Evolutionary conservation across 371 early-diverging fungal genomes (phyloP), one percentile per base, ranked within the genome.

Genomic region (Modicella reniformis): DNA sequence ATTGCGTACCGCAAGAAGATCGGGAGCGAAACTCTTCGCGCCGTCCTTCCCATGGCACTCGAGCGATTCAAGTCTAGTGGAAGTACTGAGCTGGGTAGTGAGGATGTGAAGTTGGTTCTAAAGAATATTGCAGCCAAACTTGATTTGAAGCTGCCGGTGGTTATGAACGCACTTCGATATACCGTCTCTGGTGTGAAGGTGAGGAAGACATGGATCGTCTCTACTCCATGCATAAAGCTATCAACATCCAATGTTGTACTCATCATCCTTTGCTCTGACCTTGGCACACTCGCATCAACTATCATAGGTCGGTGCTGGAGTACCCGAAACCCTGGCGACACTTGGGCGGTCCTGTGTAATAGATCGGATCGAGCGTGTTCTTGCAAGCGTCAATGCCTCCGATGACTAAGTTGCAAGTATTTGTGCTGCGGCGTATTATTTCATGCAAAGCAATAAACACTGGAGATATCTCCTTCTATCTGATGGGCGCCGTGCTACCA

Each of bases 161-260:
- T 91, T 19, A 89, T 90, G 90, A 90, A 88, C 74, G 85, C 84
- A 0, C 62, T 90, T 13, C 82, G 93, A 3, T 91, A 89, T 63
- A 82, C 81, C 0, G 73, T 91, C 10, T 88, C 91, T 17, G 93
- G 91, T 8, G 83, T 86, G 15, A 83, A 84, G 77, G 83, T 79
- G 60, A 67, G 28, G 23, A 9, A 55, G 17, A 37, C 12, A 54
- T n/a, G 32, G n/a, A 21, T 10, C 12, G 8, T 8, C 37, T 37
- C 12, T 37, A 37, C 37, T 37, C 37, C 8, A 37, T 37, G 12
- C 37, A 37, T 37, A 12, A 5, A 37, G n/a, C 12, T 37, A 12
- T 12, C 37, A 28, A 37, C n/a, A 19, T 21, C 5, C 21, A 6
- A n/a, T 4, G 15, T 15, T 26, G 48, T 10, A 10, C 48, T 48